phyloP scores from a whole-genome alignment of 2,329 filamentous ascomycete species.

The Pseudogymnoascus destructans region DNA sequence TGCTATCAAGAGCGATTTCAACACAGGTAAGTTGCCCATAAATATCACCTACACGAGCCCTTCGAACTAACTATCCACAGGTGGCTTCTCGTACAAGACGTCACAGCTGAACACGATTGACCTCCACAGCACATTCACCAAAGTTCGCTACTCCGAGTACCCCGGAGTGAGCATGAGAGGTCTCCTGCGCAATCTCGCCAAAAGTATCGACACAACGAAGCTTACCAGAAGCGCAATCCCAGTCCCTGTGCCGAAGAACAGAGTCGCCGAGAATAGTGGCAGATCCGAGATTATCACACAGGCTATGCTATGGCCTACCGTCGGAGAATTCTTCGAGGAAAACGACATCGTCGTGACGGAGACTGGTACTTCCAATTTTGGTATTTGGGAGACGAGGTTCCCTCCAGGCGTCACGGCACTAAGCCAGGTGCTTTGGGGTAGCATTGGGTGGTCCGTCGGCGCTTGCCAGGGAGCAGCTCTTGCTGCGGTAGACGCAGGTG shows the following conservation, averaged over 20 bases:
- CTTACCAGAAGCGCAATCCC: conserved; percentile 34
- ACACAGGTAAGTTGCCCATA: conserved; percentile 35
- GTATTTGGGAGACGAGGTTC: conserved; percentile 75
- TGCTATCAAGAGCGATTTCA: conserved; percentile 61
- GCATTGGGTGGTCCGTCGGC: conserved; percentile 52
- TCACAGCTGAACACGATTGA: conserved; percentile 68
- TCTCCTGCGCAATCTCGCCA: conserved; percentile 58
- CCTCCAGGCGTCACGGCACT: conserved; percentile 65
- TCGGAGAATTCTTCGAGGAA: conserved; percentile 58
- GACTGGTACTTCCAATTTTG: conserved; percentile 79
- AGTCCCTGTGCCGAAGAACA: conserved; percentile 40
- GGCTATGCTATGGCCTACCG: conserved; percentile 62
- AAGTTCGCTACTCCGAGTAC: conserved; percentile 67
- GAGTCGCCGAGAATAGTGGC: conserved; percentile 32
- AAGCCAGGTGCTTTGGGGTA: conserved; percentile 63
- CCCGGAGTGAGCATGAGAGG: conserved; percentile 65
- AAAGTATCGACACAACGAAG: conserved; percentile 42
- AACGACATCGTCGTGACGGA: conserved; percentile 74
- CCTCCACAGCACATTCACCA: conserved; percentile 61
- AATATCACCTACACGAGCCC: not conserved
- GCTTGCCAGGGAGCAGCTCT: conserved; percentile 57
- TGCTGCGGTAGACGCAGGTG: conserved; percentile 51
- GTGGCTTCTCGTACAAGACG: conserved; percentile 69
- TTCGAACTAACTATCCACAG: conserved; percentile 19
- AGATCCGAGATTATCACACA: conserved; percentile 44